Base-by-base conservation (phyloP, 352 stramenopile species). In the Aphanomyces invadans region DNA sequence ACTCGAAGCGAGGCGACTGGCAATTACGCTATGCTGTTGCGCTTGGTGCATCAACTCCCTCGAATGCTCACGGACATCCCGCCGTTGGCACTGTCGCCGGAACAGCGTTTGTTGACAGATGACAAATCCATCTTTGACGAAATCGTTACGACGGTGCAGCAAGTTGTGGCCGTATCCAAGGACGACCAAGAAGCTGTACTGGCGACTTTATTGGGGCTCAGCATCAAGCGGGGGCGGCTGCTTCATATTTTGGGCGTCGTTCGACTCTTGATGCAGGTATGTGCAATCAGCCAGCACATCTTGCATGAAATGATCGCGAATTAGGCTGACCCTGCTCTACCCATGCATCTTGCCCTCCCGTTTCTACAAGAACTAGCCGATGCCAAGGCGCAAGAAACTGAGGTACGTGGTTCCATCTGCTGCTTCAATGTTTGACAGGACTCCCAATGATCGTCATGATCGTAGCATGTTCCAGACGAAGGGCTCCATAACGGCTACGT, bases 221-320 rank as follows among this genome's bases (percentile, higher is more conserved):
- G 74, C 53, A 74, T 93, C 49, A 93, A 91, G 71, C 83, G 75
- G 68, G 84, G 81, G 0, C 74, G 80, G 21, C 59, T 93, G 3
- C 56, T 72, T 0, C 73, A 88, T 44, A 51, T 93, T 25, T 63
- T 90, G 3, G 68, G 72, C 4, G 76, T 72, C 0, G 42, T 90
- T 4, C 51, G 70, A 0, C 51, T 79, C 2, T 31, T 93, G 3
- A 38, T 88, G 4, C 52, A 83, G 29, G 69, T 69, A 23, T n/a
- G 29, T 1, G n/a, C 12, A n/a, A n/a, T n/a, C n/a, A n/a, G n/a
- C n/a, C 28, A 7, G 19, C 9, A 12, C 9, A 54, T 21, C 10
- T 54, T 21, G 12, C 19, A 29, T 21, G 10, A 28, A 12, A 28
- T 54, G 17, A 38, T 33, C 4, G 4, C 36, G 21, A 15, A 38